phyloP scores from a whole-genome alignment of 352 stramenopile genomes.

The Globisporangium viniferum region DNA sequence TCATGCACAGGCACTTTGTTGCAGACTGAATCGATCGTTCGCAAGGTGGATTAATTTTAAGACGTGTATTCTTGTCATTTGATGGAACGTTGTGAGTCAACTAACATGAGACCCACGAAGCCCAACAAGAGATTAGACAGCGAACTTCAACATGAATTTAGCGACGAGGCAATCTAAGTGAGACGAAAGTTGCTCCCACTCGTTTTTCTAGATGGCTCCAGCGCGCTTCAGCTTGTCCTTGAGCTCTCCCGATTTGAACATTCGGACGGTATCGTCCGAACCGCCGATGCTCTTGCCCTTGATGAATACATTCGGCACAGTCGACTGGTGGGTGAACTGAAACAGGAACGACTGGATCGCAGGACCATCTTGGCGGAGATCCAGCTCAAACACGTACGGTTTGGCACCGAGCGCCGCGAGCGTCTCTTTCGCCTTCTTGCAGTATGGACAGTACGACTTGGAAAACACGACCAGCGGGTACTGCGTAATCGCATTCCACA shows the following conservation, averaged over 20 bases:
- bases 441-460: slow-evolving; percentile 87
- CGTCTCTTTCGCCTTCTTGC: slow-evolving; percentile 81
- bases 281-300: slow-evolving; percentile 94
- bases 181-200: not conserved
- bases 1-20: not conserved
- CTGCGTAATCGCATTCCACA: slow-evolving; percentile 67
- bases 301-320: slow-evolving; percentile 98
- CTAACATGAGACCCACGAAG: not conserved
- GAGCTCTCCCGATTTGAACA: slow-evolving; percentile 87
- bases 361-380: slow-evolving; percentile 81
- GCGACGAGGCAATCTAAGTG: not conserved
- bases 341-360: slow-evolving; percentile 92
- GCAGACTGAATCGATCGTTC: not conserved
- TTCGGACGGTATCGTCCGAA: slow-evolving; percentile 90
- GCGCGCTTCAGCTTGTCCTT: slow-evolving; percentile 82
- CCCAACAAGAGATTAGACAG: not conserved
- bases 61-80: not conserved
- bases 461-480: slow-evolving; percentile 77
- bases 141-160: not conserved
- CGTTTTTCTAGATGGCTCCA: slow-evolving; percentile 33
- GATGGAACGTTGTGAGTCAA: not conserved
- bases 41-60: not conserved
- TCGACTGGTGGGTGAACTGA: slow-evolving; percentile 91
- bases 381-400: slow-evolving; percentile 71
- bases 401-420: slow-evolving; percentile 57